These are phyloP conservation scores for Cryphonectria naterciae DNA, from an alignment of 2,329 filamentous ascomycete species.

Conservation along the genomic window DNA sequence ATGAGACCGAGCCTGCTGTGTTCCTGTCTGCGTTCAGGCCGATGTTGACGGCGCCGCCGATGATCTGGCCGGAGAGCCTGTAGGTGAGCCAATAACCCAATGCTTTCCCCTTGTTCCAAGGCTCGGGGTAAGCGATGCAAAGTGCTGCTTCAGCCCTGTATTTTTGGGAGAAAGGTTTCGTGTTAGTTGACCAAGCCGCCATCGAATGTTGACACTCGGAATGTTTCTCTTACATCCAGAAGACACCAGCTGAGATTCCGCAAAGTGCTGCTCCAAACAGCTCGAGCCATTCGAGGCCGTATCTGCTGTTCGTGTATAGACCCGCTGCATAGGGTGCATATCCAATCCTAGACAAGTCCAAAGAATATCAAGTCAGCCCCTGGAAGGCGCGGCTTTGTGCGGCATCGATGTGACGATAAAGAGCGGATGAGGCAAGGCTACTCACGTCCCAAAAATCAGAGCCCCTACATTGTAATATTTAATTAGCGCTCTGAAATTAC, in stretches of 20 bases:
- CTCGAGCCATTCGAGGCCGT: conserved; percentile 69
- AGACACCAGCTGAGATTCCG: conserved; percentile 71
- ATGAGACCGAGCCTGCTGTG: conserved; percentile 67
- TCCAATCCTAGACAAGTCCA: conserved; percentile 51
- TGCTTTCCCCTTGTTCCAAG: conserved; percentile 66
- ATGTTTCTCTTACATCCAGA: conserved; percentile 60
- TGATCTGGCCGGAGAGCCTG: conserved; percentile 49
- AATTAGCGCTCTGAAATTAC: not conserved
- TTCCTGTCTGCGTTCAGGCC: conserved; percentile 62
- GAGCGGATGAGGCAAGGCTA: conserved; percentile 9
- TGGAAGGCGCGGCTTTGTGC: not conserved
- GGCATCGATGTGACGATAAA: not conserved
- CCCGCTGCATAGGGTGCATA: conserved; percentile 74
- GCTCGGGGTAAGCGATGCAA: conserved; percentile 72
- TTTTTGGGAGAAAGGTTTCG: not conserved
- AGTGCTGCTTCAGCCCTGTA: conserved; percentile 67
- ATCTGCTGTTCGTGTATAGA: conserved; percentile 74
- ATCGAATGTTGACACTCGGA: too few species aligned
- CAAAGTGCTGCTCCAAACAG: conserved; percentile 71
- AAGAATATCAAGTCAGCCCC: not conserved
- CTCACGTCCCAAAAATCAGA: conserved; percentile 69
- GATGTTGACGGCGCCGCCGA: conserved; percentile 74
- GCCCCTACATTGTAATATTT: conserved; percentile 45
- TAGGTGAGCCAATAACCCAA: conserved; percentile 71
- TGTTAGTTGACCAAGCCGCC: not conserved